Conservation (phyloP, 768 basidiomycete species). For the Sarcodon sp. region DNA sequence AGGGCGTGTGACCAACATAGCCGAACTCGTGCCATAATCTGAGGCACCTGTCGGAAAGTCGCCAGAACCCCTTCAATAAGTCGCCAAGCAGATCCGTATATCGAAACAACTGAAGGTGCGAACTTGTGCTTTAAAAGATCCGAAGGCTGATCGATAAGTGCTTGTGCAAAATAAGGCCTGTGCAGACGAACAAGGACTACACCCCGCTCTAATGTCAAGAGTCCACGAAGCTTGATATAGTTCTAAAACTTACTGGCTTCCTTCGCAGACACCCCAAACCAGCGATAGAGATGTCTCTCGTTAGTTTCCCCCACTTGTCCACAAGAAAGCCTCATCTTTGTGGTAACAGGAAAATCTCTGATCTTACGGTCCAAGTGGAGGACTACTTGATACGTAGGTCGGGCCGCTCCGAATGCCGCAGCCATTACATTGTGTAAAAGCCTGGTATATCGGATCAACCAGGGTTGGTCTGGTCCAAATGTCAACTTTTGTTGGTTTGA, state of each 20-base stretch:
- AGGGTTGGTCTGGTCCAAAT: neutral
- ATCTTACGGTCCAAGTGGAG: neutral
- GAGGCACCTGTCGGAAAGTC: conserved; percentile 26
- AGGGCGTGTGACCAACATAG: conserved; percentile 56
- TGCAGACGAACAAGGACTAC: conserved; percentile 53
- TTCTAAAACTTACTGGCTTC: conserved; percentile 13
- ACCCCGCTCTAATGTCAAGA: neutral
- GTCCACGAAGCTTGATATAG: conserved; percentile 3
- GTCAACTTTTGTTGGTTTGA: neutral
- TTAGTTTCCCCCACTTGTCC: conserved; percentile 6
- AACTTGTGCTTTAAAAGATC: conserved; percentile 51
- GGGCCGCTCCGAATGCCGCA: neutral
- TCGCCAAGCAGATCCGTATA: conserved; percentile 62
- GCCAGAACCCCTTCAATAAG: conserved; percentile 36
- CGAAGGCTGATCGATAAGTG: conserved; percentile 42
- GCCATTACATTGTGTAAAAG: conserved; percentile 5
- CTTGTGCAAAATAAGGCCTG: conserved; percentile 54
- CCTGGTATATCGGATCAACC: conserved; percentile 8
- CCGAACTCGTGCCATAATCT: conserved; percentile 30
- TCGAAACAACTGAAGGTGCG: conserved; percentile 57
- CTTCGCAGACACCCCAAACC: conserved; percentile 12
- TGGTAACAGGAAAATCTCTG: neutral
- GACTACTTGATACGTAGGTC: neutral
- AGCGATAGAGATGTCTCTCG: conserved; percentile 9
- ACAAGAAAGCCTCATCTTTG: conserved; percentile 4